Evolutionary conservation across 768 basidiomycete genomes (phyloP), one percentile per base, ranked within the genome.

Genomic region (Pisolithus tinctorius): DNA sequence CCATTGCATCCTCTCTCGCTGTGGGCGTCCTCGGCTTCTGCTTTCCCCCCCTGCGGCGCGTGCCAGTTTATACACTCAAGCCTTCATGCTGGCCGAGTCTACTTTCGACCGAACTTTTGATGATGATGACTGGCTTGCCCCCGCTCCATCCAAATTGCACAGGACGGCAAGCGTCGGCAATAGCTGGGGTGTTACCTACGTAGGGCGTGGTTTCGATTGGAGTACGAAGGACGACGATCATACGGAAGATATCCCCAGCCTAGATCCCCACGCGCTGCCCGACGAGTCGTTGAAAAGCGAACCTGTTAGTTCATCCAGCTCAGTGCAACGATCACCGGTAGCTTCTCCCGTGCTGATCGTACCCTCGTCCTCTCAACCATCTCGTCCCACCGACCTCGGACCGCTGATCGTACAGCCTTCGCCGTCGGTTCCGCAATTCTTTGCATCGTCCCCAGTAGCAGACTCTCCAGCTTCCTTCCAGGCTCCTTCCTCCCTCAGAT

Each of bases 121-220:
- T 62, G 83, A 80, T 55, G 82, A 84, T 56, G 85, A 83, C 60
- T 87, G 86, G 86, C 74, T 76, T 54, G 60, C 76, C 26, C 72
- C 80, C 39, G 70, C 73, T 36, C 72, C 76, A 29, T 65, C 75
- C 4, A 67, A 75, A 27, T 74, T 84, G 17, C 81, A 83, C 68
- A 73, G 79, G 53, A 71, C 83, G 6, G 76, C 85, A 38, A 86
- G 83, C 53, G 81, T 85, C 48, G 80, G 83, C 30, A 80, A 81
- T 55, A 89, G 87, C 68, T 92, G 87, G 86, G 85, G 84, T 6
- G 88, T 92, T 54, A 91, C 89, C 17, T 88, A 81, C 36, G 84
- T 91, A 44, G 89, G 89, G 10, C 80, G 86, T 44, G 89, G 89
- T 16, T 90, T 88, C 62, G 74, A 87, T 66, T 90, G 88, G 86